phyloP scores from a whole-genome alignment of 495 filamentous ascomycete genomes.

The Bombardia bombarda region DNA sequence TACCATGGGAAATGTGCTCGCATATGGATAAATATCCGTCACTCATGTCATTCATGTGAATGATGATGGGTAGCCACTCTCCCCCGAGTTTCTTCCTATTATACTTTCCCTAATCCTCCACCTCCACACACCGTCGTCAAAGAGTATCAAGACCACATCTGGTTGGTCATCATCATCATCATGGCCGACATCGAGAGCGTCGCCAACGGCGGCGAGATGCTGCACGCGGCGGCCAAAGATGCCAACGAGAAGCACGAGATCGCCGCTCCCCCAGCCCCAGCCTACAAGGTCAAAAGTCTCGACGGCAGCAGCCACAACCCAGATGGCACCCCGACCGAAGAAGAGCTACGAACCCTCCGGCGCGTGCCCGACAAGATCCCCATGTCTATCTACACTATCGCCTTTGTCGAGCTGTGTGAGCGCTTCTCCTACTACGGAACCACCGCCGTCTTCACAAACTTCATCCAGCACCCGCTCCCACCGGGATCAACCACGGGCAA shows the following conservation, averaged over 20 bases:
- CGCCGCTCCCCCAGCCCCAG: too few relatives aligned
- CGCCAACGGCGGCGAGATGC: background rate
- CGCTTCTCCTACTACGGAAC: slow-evolving; percentile 76
- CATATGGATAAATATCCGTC: too few relatives aligned
- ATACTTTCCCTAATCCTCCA: too few relatives aligned
- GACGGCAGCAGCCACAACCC: background rate
- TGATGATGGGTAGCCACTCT: too few relatives aligned
- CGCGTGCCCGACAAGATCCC: slow-evolving; percentile 60
- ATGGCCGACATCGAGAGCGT: too few relatives aligned
- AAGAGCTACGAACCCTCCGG: slow-evolving; percentile 53
- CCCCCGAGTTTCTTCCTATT: too few relatives aligned
- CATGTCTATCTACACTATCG: slow-evolving; percentile 58
- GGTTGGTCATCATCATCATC: too few relatives aligned
- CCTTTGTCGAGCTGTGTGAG: slow-evolving; percentile 70
- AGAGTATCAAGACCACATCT: too few relatives aligned
- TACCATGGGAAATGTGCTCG: too few relatives aligned
- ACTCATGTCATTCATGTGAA: too few relatives aligned
- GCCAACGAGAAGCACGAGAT: too few relatives aligned
- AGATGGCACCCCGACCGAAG: slow-evolving; percentile 50
- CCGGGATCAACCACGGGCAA: slow-evolving; percentile 51
- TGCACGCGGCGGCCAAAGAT: background rate
- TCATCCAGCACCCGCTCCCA: slow-evolving; percentile 60
- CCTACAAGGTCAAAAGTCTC: background rate
- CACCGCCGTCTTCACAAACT: slow-evolving; percentile 50
- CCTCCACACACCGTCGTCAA: too few relatives aligned